A percentile compares a stretch with the other conserved stretches of the same genome.
Evolutionary conservation across 1,284 basidiomycete species (phyloP).

Genomic region (Omphalotus olearius): DNA sequence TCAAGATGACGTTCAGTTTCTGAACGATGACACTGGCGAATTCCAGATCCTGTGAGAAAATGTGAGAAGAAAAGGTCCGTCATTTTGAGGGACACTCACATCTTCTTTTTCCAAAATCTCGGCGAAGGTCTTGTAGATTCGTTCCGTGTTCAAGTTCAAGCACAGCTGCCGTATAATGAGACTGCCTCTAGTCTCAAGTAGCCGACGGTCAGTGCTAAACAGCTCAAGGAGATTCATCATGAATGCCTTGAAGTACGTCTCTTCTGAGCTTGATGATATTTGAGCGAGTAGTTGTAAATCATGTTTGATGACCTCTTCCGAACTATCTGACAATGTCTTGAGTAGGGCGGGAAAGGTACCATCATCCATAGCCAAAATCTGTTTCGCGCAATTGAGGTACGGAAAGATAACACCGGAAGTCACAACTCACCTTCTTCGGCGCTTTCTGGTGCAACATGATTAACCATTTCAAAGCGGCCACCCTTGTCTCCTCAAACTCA

Average conservation of each 20-base stretch:
- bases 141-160: constrained; percentile 90
- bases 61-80: not conserved
- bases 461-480: constrained; percentile 96
- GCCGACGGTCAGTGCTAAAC: constrained; percentile 90
- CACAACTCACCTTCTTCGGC: constrained; percentile 69
- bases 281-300: constrained; percentile 95
- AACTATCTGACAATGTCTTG: constrained; percentile 94
- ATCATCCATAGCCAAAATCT: constrained; percentile 95
- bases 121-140: constrained; percentile 93
- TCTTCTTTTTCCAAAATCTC: constrained; percentile 98
- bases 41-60: constrained; percentile 73
- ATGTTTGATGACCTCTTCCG: constrained; percentile 96
- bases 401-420: not conserved
- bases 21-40: constrained; percentile 97
- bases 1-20: constrained; percentile 95
- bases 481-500: constrained; percentile 94
- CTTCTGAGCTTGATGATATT: constrained; percentile 92
- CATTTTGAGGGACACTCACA: constrained; percentile 39
- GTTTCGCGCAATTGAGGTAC: constrained; percentile 7
- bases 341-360: constrained; percentile 94
- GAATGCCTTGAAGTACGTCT: constrained; percentile 92
- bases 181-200: constrained; percentile 91
- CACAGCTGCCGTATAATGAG: constrained; percentile 96
- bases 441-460: constrained; percentile 98
- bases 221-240: constrained; percentile 94